Evolutionary conservation across 116 monocot genomes (phyloP).

Genomic region (Phalaenopsis hybrid): DNA sequence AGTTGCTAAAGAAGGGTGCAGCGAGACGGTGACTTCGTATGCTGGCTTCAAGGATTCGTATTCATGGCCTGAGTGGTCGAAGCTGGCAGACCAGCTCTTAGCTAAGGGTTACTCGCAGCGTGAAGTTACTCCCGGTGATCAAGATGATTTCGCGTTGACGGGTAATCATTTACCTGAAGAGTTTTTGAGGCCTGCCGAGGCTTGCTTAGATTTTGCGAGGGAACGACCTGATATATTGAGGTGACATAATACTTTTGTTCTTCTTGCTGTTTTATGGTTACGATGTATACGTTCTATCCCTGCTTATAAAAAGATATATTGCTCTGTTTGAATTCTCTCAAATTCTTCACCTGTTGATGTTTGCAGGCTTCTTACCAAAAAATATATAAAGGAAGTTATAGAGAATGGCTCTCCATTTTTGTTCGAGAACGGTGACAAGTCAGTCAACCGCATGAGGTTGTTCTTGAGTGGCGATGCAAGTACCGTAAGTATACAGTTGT

Average conservation of each 20-base stretch:
- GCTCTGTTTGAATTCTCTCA: background rate
- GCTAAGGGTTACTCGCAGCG: slow-evolving; percentile 20
- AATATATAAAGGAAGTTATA: slow-evolving; percentile 60
- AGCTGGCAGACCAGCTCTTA: slow-evolving; percentile 40
- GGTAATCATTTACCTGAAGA: slow-evolving; percentile 26
- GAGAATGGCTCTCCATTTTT: slow-evolving; percentile 52
- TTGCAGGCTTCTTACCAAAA: slow-evolving; percentile 58
- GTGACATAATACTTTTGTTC: slow-evolving; percentile 16
- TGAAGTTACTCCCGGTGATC: slow-evolving; percentile 1
- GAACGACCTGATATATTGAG: slow-evolving; percentile 58
- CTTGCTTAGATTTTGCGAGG: slow-evolving; percentile 56
- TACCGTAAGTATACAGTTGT: background rate
- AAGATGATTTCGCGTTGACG: slow-evolving; percentile 26
- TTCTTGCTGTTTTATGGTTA: background rate
- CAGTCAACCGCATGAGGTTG: slow-evolving; percentile 37
- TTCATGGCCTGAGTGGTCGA: slow-evolving; percentile 62
- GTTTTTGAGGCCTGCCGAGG: slow-evolving; percentile 33
- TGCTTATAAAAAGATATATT: too few species aligned
- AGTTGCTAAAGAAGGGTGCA: slow-evolving; percentile 2
- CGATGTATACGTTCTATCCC: background rate
- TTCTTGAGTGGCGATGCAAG: slow-evolving; percentile 33
- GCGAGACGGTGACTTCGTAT: background rate
- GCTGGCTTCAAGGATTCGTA: background rate
- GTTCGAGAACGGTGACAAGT: slow-evolving; percentile 61
- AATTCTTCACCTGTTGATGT: background rate